Evolutionary conservation across 1,284 basidiomycete species (phyloP), one percentile per base, ranked within the genome.

Genomic region (Puccinia sorghi): DNA sequence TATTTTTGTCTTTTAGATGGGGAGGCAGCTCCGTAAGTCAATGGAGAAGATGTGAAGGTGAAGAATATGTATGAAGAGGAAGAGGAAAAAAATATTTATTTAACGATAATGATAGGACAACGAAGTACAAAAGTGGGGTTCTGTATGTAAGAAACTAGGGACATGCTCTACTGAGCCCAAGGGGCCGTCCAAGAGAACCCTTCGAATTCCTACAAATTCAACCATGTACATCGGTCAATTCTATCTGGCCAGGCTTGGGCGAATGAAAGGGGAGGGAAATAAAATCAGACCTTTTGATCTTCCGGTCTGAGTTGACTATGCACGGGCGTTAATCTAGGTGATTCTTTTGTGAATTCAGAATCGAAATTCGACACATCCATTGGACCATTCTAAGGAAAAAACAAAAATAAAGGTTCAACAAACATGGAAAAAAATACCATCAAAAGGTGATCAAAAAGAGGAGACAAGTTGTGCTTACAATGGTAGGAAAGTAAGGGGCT

Each of bases 291-390:
- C 46, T 90, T 89, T 86, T 99, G 97, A 84, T 99, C 95, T 81
- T 91, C 90, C 56, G 91, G 85, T n/a, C 92, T 93, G 81, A 99
- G 86, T 81, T 97, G 94, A 43, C 92, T 93, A 84, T 99, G 95
- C 39, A 99, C 97, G 9, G 97, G 97, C 2, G 97, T 99, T 82
- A 99, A 87, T 17, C 95, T 99, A 6, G 97, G 97, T 84, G 97
- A 93, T 85, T 99, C 97, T 80, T 89, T 88, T 57, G 97, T 99
- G 84, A 98, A 98, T 85, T 99, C 97, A 84, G 94, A 91, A 85
- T 97, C 94, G 86, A 98, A 97, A 86, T 96, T 93, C 79, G 86
- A 86, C 39, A 87, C 88, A 82, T 89, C 89, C 73, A 86, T 86
- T 7, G 87, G 84, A 20, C 80, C 80, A 67, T 72, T 78, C 79